These are phyloP conservation scores for Microdochium bolleyi DNA, from an alignment of 2,329 filamentous ascomycete genomes.

Conservation along the genomic window DNA sequence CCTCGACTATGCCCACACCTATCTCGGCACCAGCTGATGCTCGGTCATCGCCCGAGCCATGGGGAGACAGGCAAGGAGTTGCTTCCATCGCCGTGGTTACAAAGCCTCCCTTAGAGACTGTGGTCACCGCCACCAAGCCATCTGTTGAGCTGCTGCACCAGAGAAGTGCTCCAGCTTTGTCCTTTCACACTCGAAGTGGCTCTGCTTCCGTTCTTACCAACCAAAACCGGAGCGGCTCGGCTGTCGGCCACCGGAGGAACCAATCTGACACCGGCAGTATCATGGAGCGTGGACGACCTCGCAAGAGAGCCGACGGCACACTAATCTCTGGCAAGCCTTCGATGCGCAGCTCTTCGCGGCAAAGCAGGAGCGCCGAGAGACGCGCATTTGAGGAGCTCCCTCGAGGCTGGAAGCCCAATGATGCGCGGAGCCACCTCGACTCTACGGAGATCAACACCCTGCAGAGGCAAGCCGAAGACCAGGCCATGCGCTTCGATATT, in stretches of 20 bases:
- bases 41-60: slow-evolving; percentile 34
- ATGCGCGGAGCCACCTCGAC: slow-evolving; percentile 41
- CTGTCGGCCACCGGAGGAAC: slow-evolving; percentile 36
- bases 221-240: slow-evolving; percentile 10
- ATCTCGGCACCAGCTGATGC: slow-evolving; percentile 39
- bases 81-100: slow-evolving; percentile 13
- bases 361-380: slow-evolving; percentile 42
- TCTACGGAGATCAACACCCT: slow-evolving; percentile 40
- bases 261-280: slow-evolving; percentile 51
- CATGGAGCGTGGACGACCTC: slow-evolving; percentile 54
- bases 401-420: slow-evolving; percentile 43
- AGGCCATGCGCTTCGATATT: slow-evolving; percentile 58
- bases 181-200: slow-evolving; percentile 9
- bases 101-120: slow-evolving; percentile 6
- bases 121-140: background rate
- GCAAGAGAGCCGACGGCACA: slow-evolving; percentile 40
- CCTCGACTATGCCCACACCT: slow-evolving; percentile 37
- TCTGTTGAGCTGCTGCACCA: background rate
- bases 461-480: slow-evolving; percentile 52
- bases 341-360: slow-evolving; percentile 32
- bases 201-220: slow-evolving; percentile 4
- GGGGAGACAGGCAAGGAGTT: slow-evolving; percentile 16
- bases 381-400: slow-evolving; percentile 55
- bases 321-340: slow-evolving; percentile 21
- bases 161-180: slow-evolving; percentile 7